Conservation (phyloP, 768 basidiomycete species). For the Russula ochroleuca region DNA sequence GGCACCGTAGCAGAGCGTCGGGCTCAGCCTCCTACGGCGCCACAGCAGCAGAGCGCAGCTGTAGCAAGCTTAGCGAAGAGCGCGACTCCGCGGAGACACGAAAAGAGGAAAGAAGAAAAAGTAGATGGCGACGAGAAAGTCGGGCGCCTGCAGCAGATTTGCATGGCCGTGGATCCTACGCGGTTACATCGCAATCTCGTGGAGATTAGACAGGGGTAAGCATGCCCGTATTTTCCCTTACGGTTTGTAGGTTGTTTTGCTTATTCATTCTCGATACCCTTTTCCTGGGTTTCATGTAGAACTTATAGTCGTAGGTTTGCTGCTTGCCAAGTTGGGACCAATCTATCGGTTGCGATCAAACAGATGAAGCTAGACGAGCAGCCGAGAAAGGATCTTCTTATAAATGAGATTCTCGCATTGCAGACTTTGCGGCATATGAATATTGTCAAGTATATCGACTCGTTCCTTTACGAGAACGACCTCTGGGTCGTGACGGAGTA, state of each 20-base stretch:
- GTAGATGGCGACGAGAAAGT: conserved; percentile 75
- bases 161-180: conserved; percentile 96
- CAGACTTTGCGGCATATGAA: conserved; percentile 97
- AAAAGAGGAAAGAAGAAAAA: conserved; percentile 59
- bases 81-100: conserved; percentile 70
- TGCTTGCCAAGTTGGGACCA: conserved; percentile 95
- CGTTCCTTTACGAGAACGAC: conserved; percentile 96
- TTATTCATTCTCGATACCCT: conserved; percentile 3
- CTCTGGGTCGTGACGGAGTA: conserved; percentile 99
- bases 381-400: conserved; percentile 98
- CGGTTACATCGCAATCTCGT: conserved; percentile 85
- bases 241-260: conserved; percentile 20
- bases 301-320: conserved; percentile 98
- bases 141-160: conserved; percentile 85
- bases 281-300: conserved; percentile 39
- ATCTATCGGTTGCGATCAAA: conserved; percentile 95
- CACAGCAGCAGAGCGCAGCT: conserved; percentile 56
- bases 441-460: conserved; percentile 99
- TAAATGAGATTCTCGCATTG: conserved; percentile 99
- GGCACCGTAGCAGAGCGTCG: conserved; percentile 50
- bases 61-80: conserved; percentile 62
- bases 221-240: conserved; percentile 6
- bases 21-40: conserved; percentile 34
- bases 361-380: conserved; percentile 99
- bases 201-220: conserved; percentile 98